Evolutionary conservation across 306 rosid species (phyloP), one percentile per base, ranked within the genome.

Genomic region (Casuarina glauca): DNA sequence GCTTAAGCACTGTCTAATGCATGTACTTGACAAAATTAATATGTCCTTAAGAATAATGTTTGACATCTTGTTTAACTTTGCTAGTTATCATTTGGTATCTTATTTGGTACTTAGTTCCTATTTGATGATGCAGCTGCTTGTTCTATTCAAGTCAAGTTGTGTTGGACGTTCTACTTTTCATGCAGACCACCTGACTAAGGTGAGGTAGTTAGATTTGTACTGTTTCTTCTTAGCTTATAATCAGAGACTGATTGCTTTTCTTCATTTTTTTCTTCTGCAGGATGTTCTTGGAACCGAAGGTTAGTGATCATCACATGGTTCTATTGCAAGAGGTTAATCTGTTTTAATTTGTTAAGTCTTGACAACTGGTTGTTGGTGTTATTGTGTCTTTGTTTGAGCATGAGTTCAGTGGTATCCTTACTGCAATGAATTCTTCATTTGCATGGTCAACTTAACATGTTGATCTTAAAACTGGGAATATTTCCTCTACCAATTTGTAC

Each of bases 251-350:
- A 78, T n/a, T 68, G 48, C 69, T 42, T 46, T 60, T 6, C n/a
- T 74, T 53, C 78, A 4, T 49, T 72, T 80, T 72, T 80, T 41
- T 2, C 53, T 35, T 76, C n/a, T 88, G 87, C 90, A 90, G 94
- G 88, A 73, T 64, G 6, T 85, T 71, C 80, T 72, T 55, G 79
- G 80, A 88, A 84, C 64, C 44, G 61, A 81, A 64, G 94, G 94
- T 90, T 79, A 77, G 90, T 82, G 82, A 67, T 70, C 66, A 3
- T 41, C 38, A 3, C 63, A 6, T 36, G 10, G 42, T 57, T 74
- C 45, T 48, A 32, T 73, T 61, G 46, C n/a, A 69, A 69, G 38
- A 16, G 26, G 15, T 44, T 36, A 36, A 8, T 42, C 64, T 63
- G 58, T 26, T 74, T 19, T 41, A 19, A 16, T 39, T 41, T 26